Percentiles rank a stretch among this genome's conserved stretches.
Evolutionary conservation across 495 filamentous ascomycete species (phyloP).

Genomic region (Parathielavia appendiculata): DNA sequence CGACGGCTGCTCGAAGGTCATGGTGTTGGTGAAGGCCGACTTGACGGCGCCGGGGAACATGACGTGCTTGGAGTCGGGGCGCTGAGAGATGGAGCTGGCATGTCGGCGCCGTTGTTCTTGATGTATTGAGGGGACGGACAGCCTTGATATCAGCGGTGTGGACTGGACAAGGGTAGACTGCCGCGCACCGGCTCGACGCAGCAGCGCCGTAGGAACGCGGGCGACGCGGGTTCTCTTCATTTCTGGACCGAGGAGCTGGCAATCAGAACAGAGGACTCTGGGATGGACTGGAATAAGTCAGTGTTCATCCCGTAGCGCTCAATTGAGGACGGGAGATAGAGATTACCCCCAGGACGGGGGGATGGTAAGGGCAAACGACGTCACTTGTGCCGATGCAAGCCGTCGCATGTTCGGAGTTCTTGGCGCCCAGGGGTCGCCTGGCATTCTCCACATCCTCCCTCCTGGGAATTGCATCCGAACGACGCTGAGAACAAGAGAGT

Average conservation of each 20-base stretch:
- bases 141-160: background rate
- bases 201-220: constrained; percentile 6
- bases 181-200: constrained; percentile 2
- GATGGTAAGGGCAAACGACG: constrained; percentile 20
- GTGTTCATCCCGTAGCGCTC: background rate
- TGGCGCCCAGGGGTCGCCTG: constrained; percentile 17
- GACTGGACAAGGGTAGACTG: constrained; percentile 4
- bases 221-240: constrained; percentile 26
- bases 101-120: constrained; percentile 16
- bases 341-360: background rate
- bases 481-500: background rate
- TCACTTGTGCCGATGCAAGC: constrained; percentile 38
- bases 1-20: constrained; percentile 69
- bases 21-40: constrained; percentile 77
- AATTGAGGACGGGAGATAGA: background rate
- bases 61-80: constrained; percentile 66
- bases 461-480: background rate
- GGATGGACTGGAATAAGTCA: background rate
- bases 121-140: background rate
- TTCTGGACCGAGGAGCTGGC: background rate
- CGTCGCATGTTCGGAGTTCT: constrained; percentile 13
- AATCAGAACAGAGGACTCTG: background rate
- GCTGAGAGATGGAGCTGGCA: constrained; percentile 50
- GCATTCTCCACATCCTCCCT: background rate
- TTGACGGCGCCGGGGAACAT: constrained; percentile 94